Base-by-base conservation (phyloP, 1,284 basidiomycete species). In the Sanguinoderma infundibulare region DNA sequence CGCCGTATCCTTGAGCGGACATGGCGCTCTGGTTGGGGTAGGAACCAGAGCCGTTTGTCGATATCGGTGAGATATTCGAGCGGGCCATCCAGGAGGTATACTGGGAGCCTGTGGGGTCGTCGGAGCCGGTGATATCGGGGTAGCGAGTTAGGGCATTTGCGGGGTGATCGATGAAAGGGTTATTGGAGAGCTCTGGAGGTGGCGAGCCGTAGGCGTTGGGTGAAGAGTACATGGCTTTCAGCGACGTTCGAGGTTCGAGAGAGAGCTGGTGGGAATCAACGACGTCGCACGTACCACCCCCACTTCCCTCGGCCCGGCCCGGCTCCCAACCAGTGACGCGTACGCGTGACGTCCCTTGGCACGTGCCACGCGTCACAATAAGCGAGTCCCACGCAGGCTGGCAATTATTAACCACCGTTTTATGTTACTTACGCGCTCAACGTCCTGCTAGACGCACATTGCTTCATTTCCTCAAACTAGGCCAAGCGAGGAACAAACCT, bases 131-230 rank as follows among this genome's bases (percentile, higher is more conserved):
- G 59, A 78, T 73, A 61, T 73, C 71, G n/a, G 76, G 76, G 60
- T 64, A 78, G 46, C 76, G 74, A 4, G 74, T 65, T 42, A 70
- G 67, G 22, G 74, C 74, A 62, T 73, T 74, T 8, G 75, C 44
- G 17, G 74, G 64, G 62, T 74, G 73, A 59, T 78, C 76, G 63
- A 78, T 75, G 71, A 78, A 78, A 3, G 76, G 76, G 60, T 78
- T 78, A 52, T 78, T 78, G 12, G 76, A 77, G 47, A 77, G 70
- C 39, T 77, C 75, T 36, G 74, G 69, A 1, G 72, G 72, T 14
- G 71, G 70, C 4, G 72, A 72, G 66, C 65, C 66, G 53, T 71
- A 71, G 39, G 61, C 59, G n/a, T 63, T 57, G 24, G 60, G 63
- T 10, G 72, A 67, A 39, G 72, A 72, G 60, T 72, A 74, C 72